Evolutionary conservation across 1,139 yeast species (phyloP).

Genomic region (Pichia cactophila): DNA sequence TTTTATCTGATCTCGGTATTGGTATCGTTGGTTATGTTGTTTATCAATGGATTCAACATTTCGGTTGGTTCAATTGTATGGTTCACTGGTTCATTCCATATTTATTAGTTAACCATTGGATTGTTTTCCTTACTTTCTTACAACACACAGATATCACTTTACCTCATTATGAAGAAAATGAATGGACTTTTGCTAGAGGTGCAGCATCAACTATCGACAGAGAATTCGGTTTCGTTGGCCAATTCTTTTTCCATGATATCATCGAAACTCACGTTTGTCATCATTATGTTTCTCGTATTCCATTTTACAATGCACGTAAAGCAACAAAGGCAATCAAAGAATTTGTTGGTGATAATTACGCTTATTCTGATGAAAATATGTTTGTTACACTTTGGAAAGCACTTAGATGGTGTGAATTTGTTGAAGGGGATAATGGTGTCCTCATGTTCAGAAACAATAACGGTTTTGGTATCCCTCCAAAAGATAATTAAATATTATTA

Average conservation of each 20-base stretch:
- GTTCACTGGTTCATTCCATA: slow-evolving; percentile 75
- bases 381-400: slow-evolving; percentile 65
- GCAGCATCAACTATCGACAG: slow-evolving; percentile 86
- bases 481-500: slow-evolving; percentile 2
- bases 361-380: slow-evolving; percentile 63
- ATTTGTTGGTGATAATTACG: slow-evolving; percentile 78
- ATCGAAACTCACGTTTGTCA: slow-evolving; percentile 87
- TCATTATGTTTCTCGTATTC: slow-evolving; percentile 78
- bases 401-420: slow-evolving; percentile 70
- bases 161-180: slow-evolving; percentile 68
- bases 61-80: slow-evolving; percentile 56
- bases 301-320: slow-evolving; percentile 78
- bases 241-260: slow-evolving; percentile 76
- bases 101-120: slow-evolving; percentile 82
- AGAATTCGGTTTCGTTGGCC: slow-evolving; percentile 75
- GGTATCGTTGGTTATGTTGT: slow-evolving; percentile 44
- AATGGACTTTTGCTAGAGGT: slow-evolving; percentile 86
- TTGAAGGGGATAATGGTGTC: slow-evolving; percentile 74
- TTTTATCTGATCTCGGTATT: slow-evolving; percentile 69
- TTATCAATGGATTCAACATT: slow-evolving; percentile 55
- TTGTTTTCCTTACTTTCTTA: slow-evolving; percentile 75
- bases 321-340: slow-evolving; percentile 72
- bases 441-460: slow-evolving; percentile 73
- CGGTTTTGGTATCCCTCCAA: slow-evolving; percentile 37
- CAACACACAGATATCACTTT: slow-evolving; percentile 78